Conservation (phyloP, 192 early-diverging fungal species). For the Linnemannia zychae region DNA sequence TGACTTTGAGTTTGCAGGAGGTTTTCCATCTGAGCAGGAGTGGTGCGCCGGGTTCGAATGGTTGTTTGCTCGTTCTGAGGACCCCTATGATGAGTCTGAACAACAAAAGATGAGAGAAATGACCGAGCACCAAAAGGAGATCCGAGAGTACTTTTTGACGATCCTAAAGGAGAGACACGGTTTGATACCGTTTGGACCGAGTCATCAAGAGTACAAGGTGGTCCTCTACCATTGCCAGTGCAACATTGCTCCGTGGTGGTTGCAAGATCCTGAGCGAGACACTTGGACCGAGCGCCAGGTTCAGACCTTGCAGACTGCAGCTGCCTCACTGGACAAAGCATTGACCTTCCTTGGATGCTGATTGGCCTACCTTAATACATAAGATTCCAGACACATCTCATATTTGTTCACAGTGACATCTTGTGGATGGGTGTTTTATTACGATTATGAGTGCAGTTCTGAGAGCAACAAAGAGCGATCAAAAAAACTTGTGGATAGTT, state of each 20-base stretch:
- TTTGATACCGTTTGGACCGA: conserved; percentile 19
- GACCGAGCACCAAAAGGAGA: conserved; percentile 34
- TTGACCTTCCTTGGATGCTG: conserved; percentile 40
- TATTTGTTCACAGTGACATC: neutral
- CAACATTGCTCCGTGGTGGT: conserved; percentile 54
- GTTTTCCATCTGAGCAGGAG: conserved; percentile 44
- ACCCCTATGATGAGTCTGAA: conserved; percentile 36
- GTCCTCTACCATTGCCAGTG: conserved; percentile 32
- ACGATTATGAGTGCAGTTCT: neutral
- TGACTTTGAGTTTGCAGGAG: conserved; percentile 54
- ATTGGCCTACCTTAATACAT: neutral
- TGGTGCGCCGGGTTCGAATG: conserved; percentile 54
- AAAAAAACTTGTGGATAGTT: neutral
- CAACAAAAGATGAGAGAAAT: conserved; percentile 41
- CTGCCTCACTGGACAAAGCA: conserved; percentile 35
- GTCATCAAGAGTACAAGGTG: conserved; percentile 46
- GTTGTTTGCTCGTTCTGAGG: conserved; percentile 36
- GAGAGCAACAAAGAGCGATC: conserved; percentile 10
- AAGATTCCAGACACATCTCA: neutral
- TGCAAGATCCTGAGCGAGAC: conserved; percentile 18
- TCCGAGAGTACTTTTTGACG: conserved; percentile 34
- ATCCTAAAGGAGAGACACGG: conserved; percentile 28
- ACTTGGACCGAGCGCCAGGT: conserved; percentile 39
- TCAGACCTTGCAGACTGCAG: conserved; percentile 27
- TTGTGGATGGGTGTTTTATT: neutral